Base-by-base conservation (phyloP, 228 moss, liverwort and hornwort genomes). In the Sphagnum fallax region DNA sequence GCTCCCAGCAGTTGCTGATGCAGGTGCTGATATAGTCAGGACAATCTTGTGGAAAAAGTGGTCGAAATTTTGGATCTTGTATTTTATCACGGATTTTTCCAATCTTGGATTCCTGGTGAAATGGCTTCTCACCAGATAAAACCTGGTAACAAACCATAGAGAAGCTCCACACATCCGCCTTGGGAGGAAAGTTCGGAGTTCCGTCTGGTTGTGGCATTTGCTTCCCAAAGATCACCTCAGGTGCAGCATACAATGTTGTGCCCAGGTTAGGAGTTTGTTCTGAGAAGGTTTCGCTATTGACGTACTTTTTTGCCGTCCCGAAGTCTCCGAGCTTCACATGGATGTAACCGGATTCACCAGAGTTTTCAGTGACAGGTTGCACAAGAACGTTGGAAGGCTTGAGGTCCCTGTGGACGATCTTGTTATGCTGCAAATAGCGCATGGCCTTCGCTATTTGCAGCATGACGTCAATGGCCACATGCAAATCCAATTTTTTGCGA, bases 91-190 rank as follows among this genome's bases (percentile, higher is more conserved):
- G 79, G 18, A 72, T 18, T 18, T 18, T 4, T 60, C n/a, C 58
- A 10, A 6, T 15, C 53, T 52, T 53, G 69, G 53, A 18, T 10
- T 16, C 50, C 12, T 11, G 5, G 32, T 18, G 55, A 53, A 75
- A 79, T 57, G 79, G 79, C 9, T 11, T 8, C 50, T 61, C 55
- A 47, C 75, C 79, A 50, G 59, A 71, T 6, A 75, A 69, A 10
- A 75, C 13, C 68, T 79, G 71, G 5, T 51, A 71, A 8, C 67
- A 75, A 70, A 66, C 74, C 67, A 79, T 69, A 4, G 64, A 74
- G 4, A 79, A 68, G 63, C 79, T 79, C 79, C 79, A 79, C n/a
- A 79, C 65, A 16, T 79, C 79, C 4, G 68, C 75, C 72, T 71
- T 79, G 13, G 59, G 67, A 7, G 79, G 79, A 48, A 60, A 71